Percentiles rank a stretch among this genome's conserved stretches.
These are phyloP conservation scores for Aspergillus funiculosus DNA, from an alignment of 495 filamentous ascomycete species.

Conservation along the genomic window DNA sequence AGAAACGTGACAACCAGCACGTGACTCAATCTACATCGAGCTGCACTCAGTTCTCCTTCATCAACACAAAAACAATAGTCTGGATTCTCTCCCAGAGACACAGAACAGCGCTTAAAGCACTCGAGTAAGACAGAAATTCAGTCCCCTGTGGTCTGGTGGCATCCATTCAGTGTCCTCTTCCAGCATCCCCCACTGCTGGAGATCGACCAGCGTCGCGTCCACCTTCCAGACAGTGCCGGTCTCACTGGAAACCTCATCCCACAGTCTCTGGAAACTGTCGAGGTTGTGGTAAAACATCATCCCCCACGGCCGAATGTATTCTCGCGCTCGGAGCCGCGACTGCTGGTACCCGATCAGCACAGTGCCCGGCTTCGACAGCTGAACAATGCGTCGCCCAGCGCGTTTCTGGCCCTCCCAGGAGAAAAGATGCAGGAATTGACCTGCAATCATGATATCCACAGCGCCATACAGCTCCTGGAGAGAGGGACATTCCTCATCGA, in stretches of 20 bases:
- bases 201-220: slow-evolving; percentile 12
- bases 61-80: too few relatives aligned
- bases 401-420: slow-evolving; percentile 40
- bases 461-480: slow-evolving; percentile 33
- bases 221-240: slow-evolving; percentile 33
- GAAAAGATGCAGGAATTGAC: slow-evolving; percentile 53
- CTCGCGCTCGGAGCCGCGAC: slow-evolving; percentile 14
- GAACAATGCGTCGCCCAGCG: slow-evolving; percentile 36
- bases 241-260: slow-evolving; percentile 38
- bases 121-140: slow-evolving; percentile 4
- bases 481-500: slow-evolving; percentile 27
- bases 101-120: too few relatives aligned
- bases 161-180: slow-evolving; percentile 10
- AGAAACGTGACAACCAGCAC: too few relatives aligned
- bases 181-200: slow-evolving; percentile 8
- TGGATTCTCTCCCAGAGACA: too few relatives aligned
- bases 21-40: too few relatives aligned
- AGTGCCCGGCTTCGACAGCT: slow-evolving; percentile 36
- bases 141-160: neutral
- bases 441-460: slow-evolving; percentile 47
- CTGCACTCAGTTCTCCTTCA: too few relatives aligned
- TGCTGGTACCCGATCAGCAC: slow-evolving; percentile 40
- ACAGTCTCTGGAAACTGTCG: slow-evolving; percentile 35
- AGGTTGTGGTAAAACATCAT: slow-evolving; percentile 38
- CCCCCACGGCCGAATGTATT: slow-evolving; percentile 10